Percentiles rank a stretch among this genome's conserved stretches.
These are phyloP conservation scores for Hevea brasiliensis DNA, from an alignment of 345 rosid genomes.

Conservation along the genomic window DNA sequence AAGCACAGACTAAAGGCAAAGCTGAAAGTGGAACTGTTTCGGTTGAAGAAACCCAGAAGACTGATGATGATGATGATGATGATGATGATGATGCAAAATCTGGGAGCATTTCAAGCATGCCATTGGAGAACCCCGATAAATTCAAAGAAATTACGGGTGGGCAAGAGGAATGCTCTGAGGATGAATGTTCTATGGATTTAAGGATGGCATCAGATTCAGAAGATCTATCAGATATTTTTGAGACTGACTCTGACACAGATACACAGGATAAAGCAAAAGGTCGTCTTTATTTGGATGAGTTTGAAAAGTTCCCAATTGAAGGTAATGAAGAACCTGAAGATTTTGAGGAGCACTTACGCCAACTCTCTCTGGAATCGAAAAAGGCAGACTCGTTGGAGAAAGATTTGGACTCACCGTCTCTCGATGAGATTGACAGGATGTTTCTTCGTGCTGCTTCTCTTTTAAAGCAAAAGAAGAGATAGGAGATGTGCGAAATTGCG, in stretches of 20 bases:
- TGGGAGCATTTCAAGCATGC: conserved; percentile 23
- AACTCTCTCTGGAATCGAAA: conserved; percentile 34
- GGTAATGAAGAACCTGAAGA: conserved; percentile 45
- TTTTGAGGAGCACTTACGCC: conserved; percentile 50
- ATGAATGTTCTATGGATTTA: conserved; percentile 41
- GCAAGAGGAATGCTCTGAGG: conserved; percentile 44
- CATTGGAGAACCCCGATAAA: conserved; percentile 37
- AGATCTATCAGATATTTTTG: conserved; percentile 81
- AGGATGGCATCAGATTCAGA: conserved; percentile 60
- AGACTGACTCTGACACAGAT: conserved; percentile 71
- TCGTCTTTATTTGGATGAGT: conserved; percentile 64
- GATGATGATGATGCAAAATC: conserved; percentile 14
- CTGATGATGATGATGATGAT: conserved; percentile 4
- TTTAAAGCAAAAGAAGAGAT: conserved; percentile 59
- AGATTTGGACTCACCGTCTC: conserved; percentile 46
- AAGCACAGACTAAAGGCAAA: conserved; percentile 44
- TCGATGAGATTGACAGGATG: conserved; percentile 79
- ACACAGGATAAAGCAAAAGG: conserved; percentile 41
- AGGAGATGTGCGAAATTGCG: neutral
- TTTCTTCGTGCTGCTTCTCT: conserved; percentile 82
- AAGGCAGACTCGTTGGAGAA: conserved; percentile 27
- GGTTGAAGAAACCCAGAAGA: conserved; percentile 27
- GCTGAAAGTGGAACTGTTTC: conserved; percentile 27
- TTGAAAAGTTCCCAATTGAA: conserved; percentile 65
- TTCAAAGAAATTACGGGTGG: conserved; percentile 48